Evolutionary conservation across 257 asterid species (phyloP).

Genomic region (Scutellaria minor): DNA sequence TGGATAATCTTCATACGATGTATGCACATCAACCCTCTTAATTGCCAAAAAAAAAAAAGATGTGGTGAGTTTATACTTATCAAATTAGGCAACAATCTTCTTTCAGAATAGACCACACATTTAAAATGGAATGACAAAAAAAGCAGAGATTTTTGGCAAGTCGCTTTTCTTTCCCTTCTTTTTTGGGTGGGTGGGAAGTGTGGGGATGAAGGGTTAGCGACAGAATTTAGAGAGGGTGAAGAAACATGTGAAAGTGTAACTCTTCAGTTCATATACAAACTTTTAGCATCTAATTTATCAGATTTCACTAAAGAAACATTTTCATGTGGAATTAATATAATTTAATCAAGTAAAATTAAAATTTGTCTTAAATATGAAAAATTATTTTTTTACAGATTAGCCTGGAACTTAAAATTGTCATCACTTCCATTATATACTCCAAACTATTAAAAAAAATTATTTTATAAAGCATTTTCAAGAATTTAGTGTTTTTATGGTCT

Average conservation of each 20-base stretch:
- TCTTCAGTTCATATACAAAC: neutral
- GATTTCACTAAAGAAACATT: neutral
- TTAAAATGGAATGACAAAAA: neutral
- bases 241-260: neutral
- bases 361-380: no score
- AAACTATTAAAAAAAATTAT: neutral
- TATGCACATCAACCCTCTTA: slow-evolving; percentile 95
- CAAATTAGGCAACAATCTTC: slow-evolving; percentile 2
- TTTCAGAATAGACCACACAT: neutral
- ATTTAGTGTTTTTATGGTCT: neutral
- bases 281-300: neutral
- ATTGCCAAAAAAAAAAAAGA: slow-evolving; percentile 34
- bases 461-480: neutral
- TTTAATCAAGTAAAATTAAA: neutral
- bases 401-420: neutral
- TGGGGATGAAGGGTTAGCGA: neutral
- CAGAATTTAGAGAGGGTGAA: neutral
- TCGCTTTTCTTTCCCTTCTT: neutral
- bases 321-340: neutral
- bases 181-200: neutral
- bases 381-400: neutral
- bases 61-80: slow-evolving; percentile 18
- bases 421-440: neutral
- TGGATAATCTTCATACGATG: slow-evolving; percentile 97
- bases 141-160: neutral